Evolutionary conservation across 2,329 filamentous ascomycete genomes (phyloP), one percentile per base, ranked within the genome.

Genomic region (Arthrobotrys sphaeroides): DNA sequence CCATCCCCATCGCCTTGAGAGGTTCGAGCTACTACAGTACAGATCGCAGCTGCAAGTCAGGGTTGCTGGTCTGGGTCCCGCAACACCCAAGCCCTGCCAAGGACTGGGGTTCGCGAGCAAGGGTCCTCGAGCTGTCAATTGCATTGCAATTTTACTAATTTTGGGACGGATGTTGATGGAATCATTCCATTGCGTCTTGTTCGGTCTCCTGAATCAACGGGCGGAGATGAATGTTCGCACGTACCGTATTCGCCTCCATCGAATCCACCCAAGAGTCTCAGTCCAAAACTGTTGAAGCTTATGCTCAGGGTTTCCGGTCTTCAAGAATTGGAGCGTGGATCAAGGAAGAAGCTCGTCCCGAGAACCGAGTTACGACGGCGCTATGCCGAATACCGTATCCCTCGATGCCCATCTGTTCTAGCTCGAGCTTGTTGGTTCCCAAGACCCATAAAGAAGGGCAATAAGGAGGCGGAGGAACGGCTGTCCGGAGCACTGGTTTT

Each of bases 291-390:
- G 60, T 51, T 60, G 28, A 66, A 53, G 42, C 40, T 69, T 60
- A 49, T 64, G 53, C 62, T 40, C 40, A 59, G 51, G 55, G 53
- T 55, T 33, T 55, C 18, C 10, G 38, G 28, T 33, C 36, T 60
- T 38, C 28, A 33, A 49, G 53, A 36, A 55, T 7, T 28, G 55
- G 1, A 28, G 36, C 22, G 64, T 69, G 72, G 64, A 60, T 64
- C 55, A 60, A 49, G 72, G 49, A 65, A 75, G 72, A 22, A 75
- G 57, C 53, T 75, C 64, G 64, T 75, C 62, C 72, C 72, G 72
- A 75, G 57, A 42, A 59, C 64, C 72, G 64, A 69, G 20, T 43
- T 45, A 28, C 22, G 62, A 36, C 33, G 33, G 55, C 16, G 24
- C 72, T 65, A 69, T 26, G 6, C 57, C 64, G 47, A 51, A 69